phyloP scores from a whole-genome alignment of 2,329 filamentous ascomycete genomes.

The Fonsecaea monophora region DNA sequence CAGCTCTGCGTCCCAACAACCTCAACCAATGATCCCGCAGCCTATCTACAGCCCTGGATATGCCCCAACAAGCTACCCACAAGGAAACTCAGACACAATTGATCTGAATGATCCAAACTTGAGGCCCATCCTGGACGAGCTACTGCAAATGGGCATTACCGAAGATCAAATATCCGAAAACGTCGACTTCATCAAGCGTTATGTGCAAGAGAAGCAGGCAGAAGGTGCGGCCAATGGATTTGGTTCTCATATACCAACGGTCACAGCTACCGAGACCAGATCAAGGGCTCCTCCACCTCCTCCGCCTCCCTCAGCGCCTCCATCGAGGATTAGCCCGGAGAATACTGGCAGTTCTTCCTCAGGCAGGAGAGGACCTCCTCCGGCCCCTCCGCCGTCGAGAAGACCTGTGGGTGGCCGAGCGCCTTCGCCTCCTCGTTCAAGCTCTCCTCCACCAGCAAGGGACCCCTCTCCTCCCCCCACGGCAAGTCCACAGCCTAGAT shows the following conservation, averaged over 20 bases:
- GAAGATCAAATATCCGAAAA: slow-evolving; percentile 72
- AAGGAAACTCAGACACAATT: slow-evolving; percentile 47
- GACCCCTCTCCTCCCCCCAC: slow-evolving; percentile 76
- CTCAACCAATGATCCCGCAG: slow-evolving; percentile 36
- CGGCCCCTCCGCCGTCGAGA: slow-evolving; percentile 64
- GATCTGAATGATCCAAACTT: slow-evolving; percentile 68
- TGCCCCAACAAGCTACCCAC: slow-evolving; percentile 40
- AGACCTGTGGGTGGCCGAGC: slow-evolving; percentile 53
- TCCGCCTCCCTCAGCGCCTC: slow-evolving; percentile 66
- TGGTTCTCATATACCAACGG: slow-evolving; percentile 47
- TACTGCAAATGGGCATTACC: slow-evolving; percentile 70
- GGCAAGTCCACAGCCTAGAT: slow-evolving; percentile 67
- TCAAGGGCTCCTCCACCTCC: slow-evolving; percentile 60
- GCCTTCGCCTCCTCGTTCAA: slow-evolving; percentile 57
- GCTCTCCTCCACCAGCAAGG: slow-evolving; percentile 64
- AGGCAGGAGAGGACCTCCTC: slow-evolving; percentile 62
- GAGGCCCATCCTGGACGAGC: slow-evolving; percentile 66
- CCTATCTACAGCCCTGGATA: slow-evolving; percentile 34
- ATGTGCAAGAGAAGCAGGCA: slow-evolving; percentile 69
- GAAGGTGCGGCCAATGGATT: slow-evolving; percentile 50
- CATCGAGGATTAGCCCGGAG: slow-evolving; percentile 64
- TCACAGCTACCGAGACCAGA: slow-evolving; percentile 44
- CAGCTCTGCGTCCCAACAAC: slow-evolving; percentile 48
- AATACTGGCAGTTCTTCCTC: slow-evolving; percentile 62
- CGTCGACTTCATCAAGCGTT: slow-evolving; percentile 71